A percentile compares a stretch with the other conserved stretches of the same genome.
phyloP scores from a whole-genome alignment of 768 basidiomycete species.

The Lentinula sp. region DNA sequence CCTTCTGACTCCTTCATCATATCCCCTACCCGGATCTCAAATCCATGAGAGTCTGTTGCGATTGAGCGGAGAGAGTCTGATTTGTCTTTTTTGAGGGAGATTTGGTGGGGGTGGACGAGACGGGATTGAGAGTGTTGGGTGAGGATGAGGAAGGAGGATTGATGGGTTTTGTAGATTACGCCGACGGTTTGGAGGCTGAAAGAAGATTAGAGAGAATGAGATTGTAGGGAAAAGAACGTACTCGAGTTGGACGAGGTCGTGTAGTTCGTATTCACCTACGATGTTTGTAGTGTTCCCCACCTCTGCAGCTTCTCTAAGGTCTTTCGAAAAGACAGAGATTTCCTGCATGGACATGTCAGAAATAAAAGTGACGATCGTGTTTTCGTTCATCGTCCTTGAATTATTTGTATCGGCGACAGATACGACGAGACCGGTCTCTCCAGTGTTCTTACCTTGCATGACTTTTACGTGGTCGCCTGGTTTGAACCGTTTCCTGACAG shows the following conservation, averaged over 20 bases:
- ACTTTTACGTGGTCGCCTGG: constrained; percentile 99
- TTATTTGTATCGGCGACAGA: constrained; percentile 71
- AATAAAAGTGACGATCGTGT: constrained; percentile 79
- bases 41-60: constrained; percentile 84
- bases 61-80: constrained; percentile 65
- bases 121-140: constrained; percentile 92
- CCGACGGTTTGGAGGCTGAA: constrained; percentile 86
- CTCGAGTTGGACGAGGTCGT: constrained; percentile 97
- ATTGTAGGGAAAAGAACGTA: constrained; percentile 32
- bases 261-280: constrained; percentile 90
- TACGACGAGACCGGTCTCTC: constrained; percentile 91
- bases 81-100: constrained; percentile 71
- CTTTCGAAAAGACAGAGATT: constrained; percentile 97
- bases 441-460: constrained; percentile 89
- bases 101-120: constrained; percentile 88
- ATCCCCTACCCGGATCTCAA: constrained; percentile 82
- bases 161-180: constrained; percentile 96
- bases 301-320: constrained; percentile 95
- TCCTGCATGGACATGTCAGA: constrained; percentile 98
- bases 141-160: constrained; percentile 91
- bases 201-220: constrained; percentile 3
- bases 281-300: constrained; percentile 88
- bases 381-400: neutral
- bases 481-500: constrained; percentile 93
- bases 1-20: constrained; percentile 90